Base-by-base conservation (phyloP, 805 yeast species). In the Monosporozyma solicola region DNA sequence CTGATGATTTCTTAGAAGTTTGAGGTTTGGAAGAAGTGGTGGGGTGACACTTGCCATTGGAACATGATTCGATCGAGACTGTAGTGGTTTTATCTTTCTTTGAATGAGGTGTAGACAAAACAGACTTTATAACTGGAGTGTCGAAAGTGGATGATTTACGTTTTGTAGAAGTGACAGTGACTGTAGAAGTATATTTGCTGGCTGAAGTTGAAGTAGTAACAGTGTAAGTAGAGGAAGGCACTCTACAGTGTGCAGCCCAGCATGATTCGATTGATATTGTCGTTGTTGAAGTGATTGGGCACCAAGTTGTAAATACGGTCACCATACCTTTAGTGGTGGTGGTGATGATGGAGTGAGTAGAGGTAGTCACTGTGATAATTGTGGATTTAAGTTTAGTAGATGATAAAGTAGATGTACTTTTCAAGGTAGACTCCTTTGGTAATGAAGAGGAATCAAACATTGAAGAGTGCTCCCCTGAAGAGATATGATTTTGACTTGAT, bases 231-330 rank as follows among this genome's bases (percentile, higher is more conserved):
- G 50, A 33, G 15, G 54, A 31, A 11, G 48, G 5, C 7, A 32
- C 3, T 3, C 20, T 24, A 32, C 48, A 55, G n/a, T 35, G 29
- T 33, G 44, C 49, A 24, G 49, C 45, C 48, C 52, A 49, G 16
- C 57, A 51, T 15, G 57, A 53, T 45, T 57, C 59, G 22, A 47
- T 47, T 11, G 50, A 47, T 10, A 47, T 32, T 6, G 32, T 32
- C 7, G 16, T 47, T 8, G 48, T 41, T 20, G 47, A 43, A 8
- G 41, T 49, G 16, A 51, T 22, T 47, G 76, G 76, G 54, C 75
- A 71, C 66, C 72, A 72, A 10, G 76, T 72, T 22, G 76, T 71
- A 67, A 68, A 77, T 16, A 62, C 62, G n/a, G 60, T 57, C 1
- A 48, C 44, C n/a, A 50, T 33, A n/a, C 56, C 57, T 13, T 49